A percentile compares a stretch with the other conserved stretches of the same genome.
phyloP scores from a whole-genome alignment of 2,329 filamentous ascomycete species.

The Beauveria rudraprayagi region DNA sequence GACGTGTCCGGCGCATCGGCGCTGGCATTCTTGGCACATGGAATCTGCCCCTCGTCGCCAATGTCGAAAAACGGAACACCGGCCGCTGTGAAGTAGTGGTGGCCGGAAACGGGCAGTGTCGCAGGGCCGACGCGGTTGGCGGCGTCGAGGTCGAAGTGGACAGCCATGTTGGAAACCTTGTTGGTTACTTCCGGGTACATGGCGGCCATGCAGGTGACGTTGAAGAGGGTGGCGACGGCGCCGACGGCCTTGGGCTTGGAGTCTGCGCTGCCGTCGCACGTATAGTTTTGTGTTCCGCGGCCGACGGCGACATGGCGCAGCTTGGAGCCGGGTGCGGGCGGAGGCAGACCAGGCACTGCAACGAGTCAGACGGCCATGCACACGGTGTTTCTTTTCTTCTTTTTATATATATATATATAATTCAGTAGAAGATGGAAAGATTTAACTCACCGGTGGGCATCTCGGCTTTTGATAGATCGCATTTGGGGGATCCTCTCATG shows the following conservation, averaged over 20 bases:
- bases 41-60: conserved; percentile 48
- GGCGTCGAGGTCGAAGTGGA: conserved; percentile 53
- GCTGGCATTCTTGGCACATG: conserved; percentile 54
- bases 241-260: conserved; percentile 59
- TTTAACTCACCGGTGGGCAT: conserved; percentile 31
- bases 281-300: conserved; percentile 90
- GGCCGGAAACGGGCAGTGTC: conserved; percentile 58
- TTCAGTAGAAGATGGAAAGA: not conserved
- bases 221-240: conserved; percentile 78
- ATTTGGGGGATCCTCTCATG: conserved; percentile 35
- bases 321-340: conserved; percentile 49
- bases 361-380: not conserved
- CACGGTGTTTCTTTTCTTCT: too few relatives aligned
- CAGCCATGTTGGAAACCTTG: conserved; percentile 56
- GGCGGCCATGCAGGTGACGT: conserved; percentile 72
- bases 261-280: conserved; percentile 55
- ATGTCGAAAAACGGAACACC: conserved; percentile 77
- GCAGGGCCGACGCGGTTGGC: conserved; percentile 42
- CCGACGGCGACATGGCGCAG: conserved; percentile 78
- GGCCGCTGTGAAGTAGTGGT: conserved; percentile 70
- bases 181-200: conserved; percentile 59
- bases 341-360: conserved; percentile 44
- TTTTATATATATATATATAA: too few relatives aligned
- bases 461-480: conserved; percentile 45
- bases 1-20: conserved; percentile 56